phyloP scores from a whole-genome alignment of 2,329 filamentous ascomycete genomes.

The Podosphaera leucotricha region DNA sequence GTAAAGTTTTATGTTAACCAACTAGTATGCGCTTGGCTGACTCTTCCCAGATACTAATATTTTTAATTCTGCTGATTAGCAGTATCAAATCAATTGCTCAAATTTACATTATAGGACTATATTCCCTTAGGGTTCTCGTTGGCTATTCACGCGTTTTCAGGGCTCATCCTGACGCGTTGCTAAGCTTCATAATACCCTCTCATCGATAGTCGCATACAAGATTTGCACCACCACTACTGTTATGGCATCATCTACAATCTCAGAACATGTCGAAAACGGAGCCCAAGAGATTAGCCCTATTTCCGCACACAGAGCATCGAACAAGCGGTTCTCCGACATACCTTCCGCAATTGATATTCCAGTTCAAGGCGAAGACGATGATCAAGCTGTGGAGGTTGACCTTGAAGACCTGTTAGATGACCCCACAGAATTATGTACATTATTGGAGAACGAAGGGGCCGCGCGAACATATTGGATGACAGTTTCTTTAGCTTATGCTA shows the following conservation, averaged over 20 bases:
- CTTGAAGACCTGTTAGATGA: constrained; percentile 81
- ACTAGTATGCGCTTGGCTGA: too few relatives aligned
- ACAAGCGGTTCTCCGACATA: constrained; percentile 36
- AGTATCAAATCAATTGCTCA: too few relatives aligned
- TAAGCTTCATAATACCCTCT: too few relatives aligned
- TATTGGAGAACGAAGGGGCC: constrained; percentile 84
- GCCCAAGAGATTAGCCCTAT: constrained; percentile 10
- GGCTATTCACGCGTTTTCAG: too few relatives aligned
- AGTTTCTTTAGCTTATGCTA: constrained; percentile 90
- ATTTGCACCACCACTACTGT: too few relatives aligned
- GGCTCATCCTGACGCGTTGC: too few relatives aligned
- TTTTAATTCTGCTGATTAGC: too few relatives aligned
- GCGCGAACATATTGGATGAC: constrained; percentile 92
- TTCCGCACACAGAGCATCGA: constrained; percentile 9
- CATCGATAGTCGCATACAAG: too few relatives aligned
- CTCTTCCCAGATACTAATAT: too few relatives aligned
- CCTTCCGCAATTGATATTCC: constrained; percentile 42
- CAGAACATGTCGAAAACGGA: constrained; percentile 9
- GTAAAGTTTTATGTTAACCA: too few relatives aligned
- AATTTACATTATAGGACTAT: too few relatives aligned
- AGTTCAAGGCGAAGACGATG: constrained; percentile 38
- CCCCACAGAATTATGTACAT: constrained; percentile 77
- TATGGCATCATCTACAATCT: constrained; percentile 12
- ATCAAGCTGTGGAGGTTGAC: constrained; percentile 70
- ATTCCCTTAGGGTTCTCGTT: too few relatives aligned